phyloP scores from a whole-genome alignment of 2,329 filamentous ascomycete species.

The Colletotrichum musicola region DNA sequence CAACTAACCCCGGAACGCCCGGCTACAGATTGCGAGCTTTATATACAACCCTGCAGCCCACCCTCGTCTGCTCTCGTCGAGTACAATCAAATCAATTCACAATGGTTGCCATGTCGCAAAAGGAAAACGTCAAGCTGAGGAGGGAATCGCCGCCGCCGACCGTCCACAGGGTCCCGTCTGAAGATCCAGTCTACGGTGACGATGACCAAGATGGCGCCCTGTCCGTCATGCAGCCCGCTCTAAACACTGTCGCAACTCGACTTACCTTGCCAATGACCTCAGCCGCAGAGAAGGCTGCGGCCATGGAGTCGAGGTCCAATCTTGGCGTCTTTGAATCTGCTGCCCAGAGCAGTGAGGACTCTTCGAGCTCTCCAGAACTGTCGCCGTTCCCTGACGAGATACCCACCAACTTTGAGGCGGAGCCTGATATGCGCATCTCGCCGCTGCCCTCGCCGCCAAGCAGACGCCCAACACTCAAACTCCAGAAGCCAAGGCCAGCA shows the following conservation, averaged over 20 bases:
- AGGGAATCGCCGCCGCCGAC: slow-evolving; percentile 19
- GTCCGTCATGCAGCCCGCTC: slow-evolving; percentile 69
- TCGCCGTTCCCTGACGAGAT: slow-evolving; percentile 37
- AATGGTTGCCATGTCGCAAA: slow-evolving; percentile 35
- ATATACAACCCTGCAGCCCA: slow-evolving; percentile 21
- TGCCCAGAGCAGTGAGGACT: slow-evolving; percentile 27
- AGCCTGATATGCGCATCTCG: slow-evolving; percentile 27
- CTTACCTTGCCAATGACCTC: slow-evolving; percentile 67
- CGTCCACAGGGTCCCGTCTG: slow-evolving; percentile 42
- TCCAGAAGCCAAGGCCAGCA: slow-evolving; percentile 28
- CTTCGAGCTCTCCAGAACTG: slow-evolving; percentile 36
- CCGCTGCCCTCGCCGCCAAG: slow-evolving; percentile 15
- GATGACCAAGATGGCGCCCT: slow-evolving; percentile 67
- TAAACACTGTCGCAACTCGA: slow-evolving; percentile 68
- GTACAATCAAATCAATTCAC: neutral
- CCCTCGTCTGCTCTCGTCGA: neutral
- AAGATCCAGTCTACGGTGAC: slow-evolving; percentile 49
- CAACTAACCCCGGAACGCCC: slow-evolving; percentile 34
- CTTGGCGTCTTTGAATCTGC: slow-evolving; percentile 50
- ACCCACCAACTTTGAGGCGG: slow-evolving; percentile 32
- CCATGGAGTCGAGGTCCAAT: slow-evolving; percentile 58
- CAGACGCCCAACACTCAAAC: slow-evolving; percentile 28
- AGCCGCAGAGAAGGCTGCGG: slow-evolving; percentile 69
- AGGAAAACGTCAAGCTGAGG: slow-evolving; percentile 16
- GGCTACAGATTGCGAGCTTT: slow-evolving; percentile 29